Conservation (phyloP, 768 basidiomycete species). For the Boletus edulis region DNA sequence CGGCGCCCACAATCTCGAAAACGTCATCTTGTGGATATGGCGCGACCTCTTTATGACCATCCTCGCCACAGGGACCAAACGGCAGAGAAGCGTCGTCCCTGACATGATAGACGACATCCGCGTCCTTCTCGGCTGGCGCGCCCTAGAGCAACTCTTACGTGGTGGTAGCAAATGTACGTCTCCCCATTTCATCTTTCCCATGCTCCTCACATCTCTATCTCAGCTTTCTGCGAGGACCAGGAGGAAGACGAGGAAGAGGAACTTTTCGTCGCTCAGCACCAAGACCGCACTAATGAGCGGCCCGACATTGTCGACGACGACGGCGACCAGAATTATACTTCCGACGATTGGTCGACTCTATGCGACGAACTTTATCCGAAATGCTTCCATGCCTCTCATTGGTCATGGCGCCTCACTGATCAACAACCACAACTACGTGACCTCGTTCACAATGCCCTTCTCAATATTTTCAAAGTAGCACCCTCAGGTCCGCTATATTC, state of each 20-base stretch:
- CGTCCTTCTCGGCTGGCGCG: constrained; percentile 44
- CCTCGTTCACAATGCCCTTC: constrained; percentile 45
- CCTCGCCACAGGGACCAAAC: constrained; percentile 37
- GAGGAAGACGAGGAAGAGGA: constrained; percentile 30
- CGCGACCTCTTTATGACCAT: constrained; percentile 63
- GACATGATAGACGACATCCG: constrained; percentile 64
- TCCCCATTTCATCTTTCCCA: background rate
- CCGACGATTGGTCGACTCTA: constrained; percentile 19
- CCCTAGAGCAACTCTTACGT: constrained; percentile 49
- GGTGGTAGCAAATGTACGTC: constrained; percentile 49
- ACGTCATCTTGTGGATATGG: constrained; percentile 62
- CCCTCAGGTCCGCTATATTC: constrained; percentile 49
- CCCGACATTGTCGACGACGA: constrained; percentile 32
- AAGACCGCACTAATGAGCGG: background rate
- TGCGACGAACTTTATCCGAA: constrained; percentile 28
- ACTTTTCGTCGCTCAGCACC: background rate
- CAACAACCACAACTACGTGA: constrained; percentile 42
- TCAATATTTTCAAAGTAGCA: constrained; percentile 45
- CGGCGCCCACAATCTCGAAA: constrained; percentile 47
- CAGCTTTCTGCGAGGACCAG: constrained; percentile 1
- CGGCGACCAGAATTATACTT: constrained; percentile 26
- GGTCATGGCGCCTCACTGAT: constrained; percentile 42
- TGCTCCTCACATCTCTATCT: background rate
- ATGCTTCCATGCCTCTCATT: constrained; percentile 47
- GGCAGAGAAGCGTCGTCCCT: constrained; percentile 35